Evolutionary conservation across 345 rosid genomes (phyloP).

Genomic region (Nephelium lappaceum): DNA sequence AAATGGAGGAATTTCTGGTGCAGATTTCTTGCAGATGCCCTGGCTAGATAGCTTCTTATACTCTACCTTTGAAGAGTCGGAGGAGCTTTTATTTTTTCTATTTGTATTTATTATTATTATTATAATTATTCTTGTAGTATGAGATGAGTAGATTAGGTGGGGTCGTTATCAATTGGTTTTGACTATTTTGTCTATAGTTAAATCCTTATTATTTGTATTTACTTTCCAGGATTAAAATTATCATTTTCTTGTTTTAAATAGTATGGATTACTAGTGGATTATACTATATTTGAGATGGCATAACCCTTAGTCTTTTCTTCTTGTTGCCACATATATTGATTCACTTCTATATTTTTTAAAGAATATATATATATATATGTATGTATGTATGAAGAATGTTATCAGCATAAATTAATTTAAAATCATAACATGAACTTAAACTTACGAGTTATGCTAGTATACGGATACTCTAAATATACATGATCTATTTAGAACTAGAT

Average conservation of each 20-base stretch:
- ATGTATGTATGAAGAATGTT: too few species aligned
- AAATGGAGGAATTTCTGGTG: neutral
- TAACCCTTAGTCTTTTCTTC: neutral
- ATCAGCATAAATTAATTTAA: too few species aligned
- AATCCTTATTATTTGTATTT: neutral
- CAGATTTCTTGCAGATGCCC: neutral
- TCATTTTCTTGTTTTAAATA: neutral
- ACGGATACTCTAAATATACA: too few species aligned
- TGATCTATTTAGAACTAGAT: too few species aligned
- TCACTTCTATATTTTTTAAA: too few species aligned
- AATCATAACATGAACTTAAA: too few species aligned
- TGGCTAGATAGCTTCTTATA: too few species aligned
- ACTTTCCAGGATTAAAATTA: neutral
- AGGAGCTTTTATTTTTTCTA: neutral
- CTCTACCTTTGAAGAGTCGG: neutral
- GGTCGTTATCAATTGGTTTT: constrained; percentile 23
- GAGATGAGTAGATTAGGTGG: neutral
- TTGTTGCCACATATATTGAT: too few species aligned
- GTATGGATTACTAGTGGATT: neutral
- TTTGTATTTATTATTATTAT: neutral
- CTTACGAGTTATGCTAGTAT: too few species aligned
- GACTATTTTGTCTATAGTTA: constrained; percentile 13
- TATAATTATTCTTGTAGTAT: neutral
- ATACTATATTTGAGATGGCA: neutral
- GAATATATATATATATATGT: too few species aligned